Conservation (phyloP, 2,329 filamentous ascomycete species). For the Trichoderma semiorbis region DNA sequence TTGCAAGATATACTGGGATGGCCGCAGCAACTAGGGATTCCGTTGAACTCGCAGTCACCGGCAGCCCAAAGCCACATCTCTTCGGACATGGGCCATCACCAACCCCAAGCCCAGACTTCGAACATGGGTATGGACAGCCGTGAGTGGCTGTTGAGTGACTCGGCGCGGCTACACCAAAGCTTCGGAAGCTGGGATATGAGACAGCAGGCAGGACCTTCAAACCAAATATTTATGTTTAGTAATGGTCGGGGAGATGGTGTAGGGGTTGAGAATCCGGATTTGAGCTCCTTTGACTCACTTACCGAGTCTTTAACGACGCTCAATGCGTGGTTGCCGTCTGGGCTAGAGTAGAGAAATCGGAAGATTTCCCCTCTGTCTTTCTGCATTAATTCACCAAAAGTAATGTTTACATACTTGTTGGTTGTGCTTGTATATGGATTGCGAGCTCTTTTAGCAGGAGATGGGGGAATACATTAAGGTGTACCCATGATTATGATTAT, state of each 20-base stretch:
- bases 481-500: background rate
- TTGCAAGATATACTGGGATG: slow-evolving; percentile 29
- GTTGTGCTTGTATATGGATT: background rate
- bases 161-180: slow-evolving; percentile 56
- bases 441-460: background rate
- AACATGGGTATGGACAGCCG: slow-evolving; percentile 45
- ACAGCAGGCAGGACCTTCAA: slow-evolving; percentile 24
- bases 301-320: slow-evolving; percentile 28
- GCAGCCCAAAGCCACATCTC: slow-evolving; percentile 10
- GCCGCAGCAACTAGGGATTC: slow-evolving; percentile 17
- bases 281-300: slow-evolving; percentile 32
- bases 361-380: background rate
- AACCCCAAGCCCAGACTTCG: slow-evolving; percentile 18
- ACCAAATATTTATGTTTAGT: slow-evolving; percentile 31
- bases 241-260: slow-evolving; percentile 21
- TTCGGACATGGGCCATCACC: slow-evolving; percentile 24
- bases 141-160: slow-evolving; percentile 57
- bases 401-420: background rate
- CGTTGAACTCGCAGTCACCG: background rate
- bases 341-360: slow-evolving; percentile 30
- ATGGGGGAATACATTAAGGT: background rate
- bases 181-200: slow-evolving; percentile 52
- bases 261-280: slow-evolving; percentile 22
- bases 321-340: slow-evolving; percentile 34
- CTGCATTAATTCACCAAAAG: background rate